phyloP scores from a whole-genome alignment of 2,329 filamentous ascomycete species.

The Talaromyces sp. region DNA sequence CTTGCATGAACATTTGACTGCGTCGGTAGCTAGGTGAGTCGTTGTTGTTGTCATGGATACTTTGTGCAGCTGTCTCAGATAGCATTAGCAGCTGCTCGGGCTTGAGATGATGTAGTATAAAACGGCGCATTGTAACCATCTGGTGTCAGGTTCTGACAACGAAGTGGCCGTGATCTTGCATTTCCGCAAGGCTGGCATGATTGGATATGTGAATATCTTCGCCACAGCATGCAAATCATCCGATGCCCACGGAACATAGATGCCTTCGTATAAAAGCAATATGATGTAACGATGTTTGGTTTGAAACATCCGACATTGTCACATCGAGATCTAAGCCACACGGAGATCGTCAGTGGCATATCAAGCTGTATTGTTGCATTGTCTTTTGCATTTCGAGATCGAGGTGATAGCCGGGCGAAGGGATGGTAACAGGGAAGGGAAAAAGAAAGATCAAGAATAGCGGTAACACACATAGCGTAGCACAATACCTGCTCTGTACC shows the following conservation, averaged over 20 bases:
- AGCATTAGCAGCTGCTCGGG: background rate
- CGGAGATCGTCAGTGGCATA: background rate
- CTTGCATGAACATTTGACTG: background rate
- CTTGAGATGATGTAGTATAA: background rate
- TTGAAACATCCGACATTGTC: background rate
- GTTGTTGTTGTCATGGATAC: background rate
- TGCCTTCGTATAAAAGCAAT: background rate
- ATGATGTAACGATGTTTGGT: background rate
- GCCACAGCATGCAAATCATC: background rate
- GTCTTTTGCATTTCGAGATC: background rate
- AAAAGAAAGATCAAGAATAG: background rate
- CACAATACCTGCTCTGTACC: background rate
- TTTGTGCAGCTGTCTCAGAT: background rate
- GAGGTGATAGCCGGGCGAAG: background rate
- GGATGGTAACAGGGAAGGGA: background rate
- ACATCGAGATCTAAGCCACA: background rate
- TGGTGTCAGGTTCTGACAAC: too few species aligned
- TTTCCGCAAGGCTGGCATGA: background rate
- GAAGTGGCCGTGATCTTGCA: background rate
- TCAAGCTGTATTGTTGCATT: background rate
- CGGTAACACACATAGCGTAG: background rate
- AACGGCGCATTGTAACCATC: background rate
- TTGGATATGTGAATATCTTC: background rate
- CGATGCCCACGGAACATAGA: background rate
- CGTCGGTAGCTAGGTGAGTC: background rate